Evolutionary conservation across 495 filamentous ascomycete species (phyloP).

Genomic region (Xylona heveae): DNA sequence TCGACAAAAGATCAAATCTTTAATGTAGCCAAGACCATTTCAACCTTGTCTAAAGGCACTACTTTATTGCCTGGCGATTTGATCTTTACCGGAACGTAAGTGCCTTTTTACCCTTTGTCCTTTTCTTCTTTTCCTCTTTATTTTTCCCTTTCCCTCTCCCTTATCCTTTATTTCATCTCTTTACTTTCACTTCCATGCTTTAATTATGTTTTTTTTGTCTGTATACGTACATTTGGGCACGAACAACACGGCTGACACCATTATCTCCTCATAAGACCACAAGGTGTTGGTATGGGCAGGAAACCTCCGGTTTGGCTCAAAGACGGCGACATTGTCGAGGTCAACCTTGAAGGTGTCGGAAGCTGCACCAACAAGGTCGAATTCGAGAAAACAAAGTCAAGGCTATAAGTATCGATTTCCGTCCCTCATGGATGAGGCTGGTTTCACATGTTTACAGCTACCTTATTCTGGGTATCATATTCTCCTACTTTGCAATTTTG

Average conservation of each 20-base stretch:
- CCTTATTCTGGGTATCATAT: no score
- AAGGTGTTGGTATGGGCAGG: constrained; percentile 60
- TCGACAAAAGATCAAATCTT: constrained; percentile 72
- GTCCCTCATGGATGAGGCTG: no score
- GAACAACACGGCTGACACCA: constrained; percentile 1
- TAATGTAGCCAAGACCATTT: constrained; percentile 46
- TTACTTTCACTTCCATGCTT: not conserved
- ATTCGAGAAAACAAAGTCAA: constrained; percentile 32
- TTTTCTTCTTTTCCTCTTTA: not conserved
- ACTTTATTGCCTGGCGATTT: constrained; percentile 62
- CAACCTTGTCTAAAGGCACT: constrained; percentile 55
- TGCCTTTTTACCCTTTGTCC: no score
- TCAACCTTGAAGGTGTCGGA: constrained; percentile 50
- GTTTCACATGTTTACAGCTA: no score
- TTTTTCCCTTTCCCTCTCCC: not conserved
- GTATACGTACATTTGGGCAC: no score
- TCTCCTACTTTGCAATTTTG: no score
- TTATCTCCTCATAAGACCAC: constrained; percentile 26
- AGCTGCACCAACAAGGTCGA: constrained; percentile 52
- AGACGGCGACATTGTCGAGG: constrained; percentile 61
- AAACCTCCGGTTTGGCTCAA: constrained; percentile 58
- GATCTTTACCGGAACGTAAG: constrained; percentile 73
- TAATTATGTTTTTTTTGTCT: no score
- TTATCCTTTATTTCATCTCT: not conserved
- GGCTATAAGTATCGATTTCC: no score